Conservation (phyloP, 2,329 filamentous ascomycete species). For the Polychaeton citri region DNA sequence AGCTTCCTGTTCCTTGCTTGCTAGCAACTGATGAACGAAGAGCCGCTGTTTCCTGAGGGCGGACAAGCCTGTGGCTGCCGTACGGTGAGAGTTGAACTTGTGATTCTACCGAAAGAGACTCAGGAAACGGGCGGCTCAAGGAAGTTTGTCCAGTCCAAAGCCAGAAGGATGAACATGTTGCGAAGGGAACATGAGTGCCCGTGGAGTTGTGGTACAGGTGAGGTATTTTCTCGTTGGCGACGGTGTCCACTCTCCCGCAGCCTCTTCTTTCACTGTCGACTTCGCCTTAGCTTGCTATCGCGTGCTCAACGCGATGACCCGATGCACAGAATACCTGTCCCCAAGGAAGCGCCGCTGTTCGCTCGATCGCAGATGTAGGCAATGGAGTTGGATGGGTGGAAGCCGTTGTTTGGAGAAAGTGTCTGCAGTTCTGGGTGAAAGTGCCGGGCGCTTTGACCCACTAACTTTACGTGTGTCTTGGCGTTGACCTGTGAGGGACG, state of each 20-base stretch:
- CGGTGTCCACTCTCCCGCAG: no score
- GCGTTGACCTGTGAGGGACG: no score
- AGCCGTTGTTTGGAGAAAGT: no score
- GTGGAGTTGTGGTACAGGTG: slow-evolving; percentile 11
- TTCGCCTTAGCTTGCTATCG: no score
- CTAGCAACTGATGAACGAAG: slow-evolving; percentile 7
- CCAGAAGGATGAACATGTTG: slow-evolving; percentile 37
- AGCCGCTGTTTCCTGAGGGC: slow-evolving; percentile 24
- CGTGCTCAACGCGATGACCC: slow-evolving; percentile 14
- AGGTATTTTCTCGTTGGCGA: slow-evolving; percentile 5
- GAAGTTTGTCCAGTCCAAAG: slow-evolving; percentile 33
- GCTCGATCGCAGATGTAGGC: no score
- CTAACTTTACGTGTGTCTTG: no score
- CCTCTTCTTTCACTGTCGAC: no score
- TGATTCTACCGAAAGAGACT: slow-evolving; percentile 18
- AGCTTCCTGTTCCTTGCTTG: slow-evolving; percentile 6
- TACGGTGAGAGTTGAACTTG: slow-evolving; percentile 13
- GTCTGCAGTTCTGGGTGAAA: no score
- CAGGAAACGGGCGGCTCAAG: slow-evolving; percentile 37
- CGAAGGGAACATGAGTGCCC: slow-evolving; percentile 28
- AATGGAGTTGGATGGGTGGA: no score
- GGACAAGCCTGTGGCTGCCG: slow-evolving; percentile 17
- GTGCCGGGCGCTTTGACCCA: no score
- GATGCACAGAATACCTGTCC: slow-evolving; percentile 13
- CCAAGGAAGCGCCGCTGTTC: no score